phyloP scores from a whole-genome alignment of 1,139 yeast species.

The Yamadazyma siamensis region DNA sequence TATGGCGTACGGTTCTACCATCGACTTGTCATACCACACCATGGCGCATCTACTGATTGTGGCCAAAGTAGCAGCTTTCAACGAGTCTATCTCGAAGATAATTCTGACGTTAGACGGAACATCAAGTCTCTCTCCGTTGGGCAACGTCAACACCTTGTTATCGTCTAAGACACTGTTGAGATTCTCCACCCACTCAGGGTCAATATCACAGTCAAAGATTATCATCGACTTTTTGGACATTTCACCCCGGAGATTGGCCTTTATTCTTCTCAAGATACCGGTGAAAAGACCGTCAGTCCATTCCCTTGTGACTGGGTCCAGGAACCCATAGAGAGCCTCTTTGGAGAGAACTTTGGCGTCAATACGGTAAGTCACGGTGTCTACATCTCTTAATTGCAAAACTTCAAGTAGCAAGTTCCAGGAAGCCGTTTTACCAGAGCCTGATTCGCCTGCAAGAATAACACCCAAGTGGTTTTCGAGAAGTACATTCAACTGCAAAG shows the following conservation, averaged over 20 bases:
- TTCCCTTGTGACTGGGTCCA: constrained; percentile 78
- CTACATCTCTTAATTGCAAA: constrained; percentile 30
- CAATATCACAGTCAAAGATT: constrained; percentile 89
- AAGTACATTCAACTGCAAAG: constrained; percentile 60
- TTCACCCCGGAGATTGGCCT: constrained; percentile 60
- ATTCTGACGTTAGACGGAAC: constrained; percentile 64
- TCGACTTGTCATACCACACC: constrained; percentile 58
- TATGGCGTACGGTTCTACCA: constrained; percentile 11
- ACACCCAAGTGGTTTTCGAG: constrained; percentile 74
- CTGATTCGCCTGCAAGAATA: constrained; percentile 77
- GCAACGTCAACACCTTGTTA: constrained; percentile 73
- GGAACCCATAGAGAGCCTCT: constrained; percentile 61
- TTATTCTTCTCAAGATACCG: constrained; percentile 56
- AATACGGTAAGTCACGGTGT: constrained; percentile 44
- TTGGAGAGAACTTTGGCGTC: constrained; percentile 78
- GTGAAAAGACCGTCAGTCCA: constrained; percentile 93
- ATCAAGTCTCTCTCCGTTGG: constrained; percentile 82
- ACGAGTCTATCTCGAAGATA: constrained; percentile 71
- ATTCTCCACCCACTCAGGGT: constrained; percentile 93
- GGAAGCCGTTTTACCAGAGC: constrained; percentile 67
- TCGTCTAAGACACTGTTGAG: constrained; percentile 91
- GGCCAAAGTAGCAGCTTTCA: constrained; percentile 78
- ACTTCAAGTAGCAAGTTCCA: constrained; percentile 51
- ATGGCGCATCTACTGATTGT: constrained; percentile 93
- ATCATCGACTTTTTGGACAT: constrained; percentile 63